phyloP scores from a whole-genome alignment of 176 grass and related monocot genomes.

The Leersia perrieri region DNA sequence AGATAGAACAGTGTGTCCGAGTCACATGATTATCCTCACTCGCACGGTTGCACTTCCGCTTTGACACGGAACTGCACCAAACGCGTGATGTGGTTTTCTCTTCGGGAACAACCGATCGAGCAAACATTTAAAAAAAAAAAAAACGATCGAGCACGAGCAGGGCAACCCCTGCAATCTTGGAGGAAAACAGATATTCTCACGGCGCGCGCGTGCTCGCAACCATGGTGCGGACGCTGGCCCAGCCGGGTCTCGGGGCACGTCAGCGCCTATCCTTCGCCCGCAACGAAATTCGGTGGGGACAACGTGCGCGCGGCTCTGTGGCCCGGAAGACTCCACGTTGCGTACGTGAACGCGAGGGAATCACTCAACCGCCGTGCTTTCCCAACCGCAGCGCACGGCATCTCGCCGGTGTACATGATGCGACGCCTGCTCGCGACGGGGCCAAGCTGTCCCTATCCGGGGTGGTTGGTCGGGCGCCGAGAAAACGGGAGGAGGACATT shows the following conservation, averaged over 20 bases:
- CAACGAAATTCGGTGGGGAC: background rate
- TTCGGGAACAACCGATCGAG: background rate
- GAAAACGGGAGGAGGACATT: conserved; percentile 11
- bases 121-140: too few relatives aligned
- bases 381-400: background rate
- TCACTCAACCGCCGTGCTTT: background rate
- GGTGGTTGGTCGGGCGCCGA: background rate
- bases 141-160: too few relatives aligned
- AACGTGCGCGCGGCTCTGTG: background rate
- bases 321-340: conserved; percentile 15
- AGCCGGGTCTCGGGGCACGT: too few relatives aligned
- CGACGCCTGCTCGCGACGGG: too few relatives aligned
- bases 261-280: too few relatives aligned
- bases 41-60: background rate
- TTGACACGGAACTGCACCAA: background rate
- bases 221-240: background rate
- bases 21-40: conserved; percentile 23
- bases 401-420: too few relatives aligned
- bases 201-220: background rate
- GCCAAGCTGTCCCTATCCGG: conserved; percentile 17
- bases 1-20: background rate
- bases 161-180: background rate
- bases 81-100: background rate
- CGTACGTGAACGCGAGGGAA: background rate
- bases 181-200: background rate